Evolutionary conservation across 2,329 filamentous ascomycete genomes (phyloP), one percentile per base, ranked within the genome.

Genomic region (Colletotrichum spaethianum): DNA sequence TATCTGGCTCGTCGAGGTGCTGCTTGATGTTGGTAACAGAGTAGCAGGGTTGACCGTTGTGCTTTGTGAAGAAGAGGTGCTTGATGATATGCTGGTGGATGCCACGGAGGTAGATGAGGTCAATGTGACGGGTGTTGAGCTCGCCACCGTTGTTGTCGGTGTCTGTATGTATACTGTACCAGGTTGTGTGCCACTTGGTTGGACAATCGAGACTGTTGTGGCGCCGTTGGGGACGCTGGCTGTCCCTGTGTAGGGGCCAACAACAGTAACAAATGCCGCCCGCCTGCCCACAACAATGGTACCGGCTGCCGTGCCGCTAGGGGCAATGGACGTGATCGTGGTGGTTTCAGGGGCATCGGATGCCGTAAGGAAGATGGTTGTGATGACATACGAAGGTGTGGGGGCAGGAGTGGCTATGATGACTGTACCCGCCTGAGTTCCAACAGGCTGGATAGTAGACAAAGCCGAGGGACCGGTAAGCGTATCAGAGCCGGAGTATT

Each of bases 101-200:
- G 56, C 12, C 8, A 23, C 4, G 20, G 26, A 40, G 36, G 56
- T 31, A 1, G 65, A 53, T 6, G 28, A n/a, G 4, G 28, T 26
- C 28, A 46, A 26, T 16, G 40, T 18, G 11, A 14, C 31, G 3
- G 52, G 36, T 7, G 44, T 61, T 8, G 55, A 50, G 2, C 9
- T 46, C 16, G 53, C 55, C n/a, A 36, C 7, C 18, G 23, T 40
- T 42, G 63, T 50, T 1, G 28, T 66, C 3, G 48, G 63, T 7
- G 68, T 71, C 56, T 71, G 38, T 7, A 71, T 33, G 4, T 71
- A 71, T 0, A 71, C 68, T 1, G 68, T 71, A 5, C 68, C 68
- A 4, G 48, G 48, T 9, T 46, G 23, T 5, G 64, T 67, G 8
- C 64, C 64, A 23, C 38, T 53, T 4, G 68, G 68, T 23, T 71